Evolutionary conservation across 1,284 basidiomycete species (phyloP), one percentile per base, ranked within the genome.

Genomic region (Apiotrichum veenhuisii): DNA sequence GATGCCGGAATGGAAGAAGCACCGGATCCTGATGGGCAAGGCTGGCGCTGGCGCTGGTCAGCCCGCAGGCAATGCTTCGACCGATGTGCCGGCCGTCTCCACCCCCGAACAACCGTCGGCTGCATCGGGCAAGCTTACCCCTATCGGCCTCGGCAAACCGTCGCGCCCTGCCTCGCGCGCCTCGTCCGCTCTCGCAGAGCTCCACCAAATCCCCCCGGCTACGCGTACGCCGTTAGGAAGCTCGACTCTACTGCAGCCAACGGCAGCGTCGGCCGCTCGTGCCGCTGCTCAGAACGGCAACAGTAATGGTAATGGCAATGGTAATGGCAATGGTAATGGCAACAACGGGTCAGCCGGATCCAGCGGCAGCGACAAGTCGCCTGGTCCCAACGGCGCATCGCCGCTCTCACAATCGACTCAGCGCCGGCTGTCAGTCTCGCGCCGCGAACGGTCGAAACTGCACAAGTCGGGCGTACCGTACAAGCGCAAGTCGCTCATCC

Each of bases 1-100:
- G 20, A 57, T 66, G 5, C 65, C 65, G 0, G 58, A 55, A 22
- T 66, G 65, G 65, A 66, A 66, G 57, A 48, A 56, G 51, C 59
- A 64, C 57, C 58, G 65, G 14, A 57, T 64, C 17, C 53, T 61
- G 15, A 27, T 64, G 40, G 65, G 65, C 36, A 66, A 63, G 47
- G 18, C 20, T 18, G 37, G 38, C 15, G 14, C 22, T 38, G 36
- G 20, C n/a, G 30, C 23, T 10, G 36, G 18, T 34, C 41, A 18
- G 27, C 23, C 50, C 9, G 34, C 30, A 18, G 40, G 27, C 33
- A n/a, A n/a, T 25, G 26, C 23, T 4, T 15, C 37, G 1, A 23
- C 22, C 12, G 15, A 18, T 3, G 38, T n/a, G 20, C 18, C 42
- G 2, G n/a, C 34, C 14, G 30, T 40, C 8, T 49, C 47, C 5